phyloP scores from a whole-genome alignment of 2,329 filamentous ascomycete genomes.

The Trichothecium roseum region DNA sequence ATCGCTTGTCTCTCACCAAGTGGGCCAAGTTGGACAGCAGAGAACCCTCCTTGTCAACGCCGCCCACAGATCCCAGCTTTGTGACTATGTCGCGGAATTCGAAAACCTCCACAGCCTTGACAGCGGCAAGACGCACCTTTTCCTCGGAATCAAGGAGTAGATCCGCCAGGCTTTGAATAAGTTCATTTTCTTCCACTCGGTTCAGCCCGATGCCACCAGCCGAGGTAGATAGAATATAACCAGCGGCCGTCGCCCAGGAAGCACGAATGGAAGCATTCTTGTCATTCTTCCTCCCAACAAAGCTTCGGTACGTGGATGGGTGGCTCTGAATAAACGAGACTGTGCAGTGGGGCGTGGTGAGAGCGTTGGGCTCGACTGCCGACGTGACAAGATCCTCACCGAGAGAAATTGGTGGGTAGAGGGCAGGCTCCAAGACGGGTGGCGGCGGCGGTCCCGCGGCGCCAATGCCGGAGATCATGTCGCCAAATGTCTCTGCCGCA shows the following conservation, averaged over 20 bases:
- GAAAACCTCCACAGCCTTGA: constrained; percentile 74
- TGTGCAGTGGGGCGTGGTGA: constrained; percentile 76
- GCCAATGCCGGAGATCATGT: constrained; percentile 89
- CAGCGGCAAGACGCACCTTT: constrained; percentile 79
- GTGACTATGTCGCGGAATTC: constrained; percentile 69
- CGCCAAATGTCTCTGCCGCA: constrained; percentile 87
- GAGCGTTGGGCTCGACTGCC: constrained; percentile 34
- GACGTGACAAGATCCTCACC: constrained; percentile 36
- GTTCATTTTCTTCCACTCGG: constrained; percentile 64
- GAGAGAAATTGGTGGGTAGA: constrained; percentile 69
- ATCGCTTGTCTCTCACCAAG: constrained; percentile 77
- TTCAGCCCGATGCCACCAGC: constrained; percentile 84
- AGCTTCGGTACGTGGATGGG: constrained; percentile 67
- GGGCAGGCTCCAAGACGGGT: constrained; percentile 64
- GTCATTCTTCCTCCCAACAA: constrained; percentile 76
- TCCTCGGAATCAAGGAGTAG: constrained; percentile 85
- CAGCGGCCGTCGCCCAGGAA: constrained; percentile 75
- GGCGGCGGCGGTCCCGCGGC: constrained; percentile 74
- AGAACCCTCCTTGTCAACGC: constrained; percentile 65
- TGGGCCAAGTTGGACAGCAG: constrained; percentile 76
- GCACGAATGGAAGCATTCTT: constrained; percentile 74
- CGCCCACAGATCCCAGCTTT: constrained; percentile 69
- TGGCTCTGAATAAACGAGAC: constrained; percentile 85
- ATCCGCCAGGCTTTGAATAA: constrained; percentile 66
- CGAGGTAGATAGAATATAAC: constrained; percentile 81